Evolutionary conservation across 108 stramenopile genomes (phyloP).

Genomic region (Stephanodiscus minutulus): DNA sequence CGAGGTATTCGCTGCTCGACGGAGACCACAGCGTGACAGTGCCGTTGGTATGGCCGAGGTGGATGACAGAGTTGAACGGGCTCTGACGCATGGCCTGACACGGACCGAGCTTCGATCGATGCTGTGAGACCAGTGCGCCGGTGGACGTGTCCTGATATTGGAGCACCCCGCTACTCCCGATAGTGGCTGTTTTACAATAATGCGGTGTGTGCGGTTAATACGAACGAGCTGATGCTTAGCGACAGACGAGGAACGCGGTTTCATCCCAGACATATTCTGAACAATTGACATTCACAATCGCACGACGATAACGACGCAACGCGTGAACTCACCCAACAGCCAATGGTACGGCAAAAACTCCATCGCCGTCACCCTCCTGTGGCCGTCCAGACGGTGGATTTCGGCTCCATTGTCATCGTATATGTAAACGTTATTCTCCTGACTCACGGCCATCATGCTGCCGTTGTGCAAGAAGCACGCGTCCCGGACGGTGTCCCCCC

Average conservation of each 20-base stretch:
- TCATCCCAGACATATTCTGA: no score
- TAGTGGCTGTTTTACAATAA: slow-evolving; percentile 50
- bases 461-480: slow-evolving; percentile 94
- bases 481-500: slow-evolving; percentile 81
- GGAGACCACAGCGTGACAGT: slow-evolving; percentile 98
- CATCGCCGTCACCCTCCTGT: slow-evolving; percentile 81
- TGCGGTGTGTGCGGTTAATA: neutral
- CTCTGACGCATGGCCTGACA: slow-evolving; percentile 88
- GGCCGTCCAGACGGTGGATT: slow-evolving; percentile 88
- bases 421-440: slow-evolving; percentile 94
- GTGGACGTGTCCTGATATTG: slow-evolving; percentile 97
- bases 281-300: neutral
- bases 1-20: slow-evolving; percentile 77
- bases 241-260: neutral
- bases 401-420: slow-evolving; percentile 95
- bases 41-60: slow-evolving; percentile 95
- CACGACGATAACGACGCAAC: neutral
- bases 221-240: neutral
- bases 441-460: slow-evolving; percentile 93
- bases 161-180: slow-evolving; percentile 85
- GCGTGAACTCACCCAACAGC: slow-evolving; percentile 66
- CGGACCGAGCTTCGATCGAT: slow-evolving; percentile 82
- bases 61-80: slow-evolving; percentile 90
- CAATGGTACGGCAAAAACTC: slow-evolving; percentile 98
- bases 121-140: slow-evolving; percentile 85